A percentile compares a stretch with the other conserved stretches of the same genome.
phyloP scores from a whole-genome alignment of 176 grass and related monocot species.

The Avena atlantica region DNA sequence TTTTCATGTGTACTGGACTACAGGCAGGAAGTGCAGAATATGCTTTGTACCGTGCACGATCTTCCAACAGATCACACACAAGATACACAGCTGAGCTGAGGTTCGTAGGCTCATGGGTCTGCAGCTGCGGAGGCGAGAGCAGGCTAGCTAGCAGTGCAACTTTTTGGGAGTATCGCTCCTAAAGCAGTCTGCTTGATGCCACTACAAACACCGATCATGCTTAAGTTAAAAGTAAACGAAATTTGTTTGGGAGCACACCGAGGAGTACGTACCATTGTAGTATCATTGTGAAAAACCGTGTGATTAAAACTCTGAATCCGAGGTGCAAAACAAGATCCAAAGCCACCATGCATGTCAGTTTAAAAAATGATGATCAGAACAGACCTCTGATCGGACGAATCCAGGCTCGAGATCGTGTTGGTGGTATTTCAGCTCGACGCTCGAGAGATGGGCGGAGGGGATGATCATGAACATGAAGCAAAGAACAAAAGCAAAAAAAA shows the following conservation, averaged over 20 bases:
- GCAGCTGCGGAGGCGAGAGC: background rate
- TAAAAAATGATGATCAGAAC: background rate
- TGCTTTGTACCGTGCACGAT: conserved; percentile 13
- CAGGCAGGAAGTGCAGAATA: conserved; percentile 17
- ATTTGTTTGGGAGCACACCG: background rate
- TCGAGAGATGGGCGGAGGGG: background rate
- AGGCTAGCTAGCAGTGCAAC: conserved; percentile 1
- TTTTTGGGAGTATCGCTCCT: background rate
- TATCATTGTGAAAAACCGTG: background rate
- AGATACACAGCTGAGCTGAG: background rate
- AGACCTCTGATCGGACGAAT: background rate
- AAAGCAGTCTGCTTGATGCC: background rate
- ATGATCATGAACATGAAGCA: no score
- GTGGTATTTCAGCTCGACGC: background rate
- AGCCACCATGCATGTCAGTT: background rate
- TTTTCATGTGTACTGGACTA: conserved; percentile 27
- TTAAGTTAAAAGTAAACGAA: background rate
- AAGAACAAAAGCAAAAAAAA: background rate
- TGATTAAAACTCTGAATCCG: conserved; percentile 17
- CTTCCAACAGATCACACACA: background rate
- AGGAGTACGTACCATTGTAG: no score
- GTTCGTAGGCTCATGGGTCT: background rate
- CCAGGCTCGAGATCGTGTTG: background rate
- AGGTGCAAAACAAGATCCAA: background rate
- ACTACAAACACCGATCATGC: background rate